phyloP scores from a whole-genome alignment of 2,329 filamentous ascomycete genomes.

The Penicillium janthinellum region DNA sequence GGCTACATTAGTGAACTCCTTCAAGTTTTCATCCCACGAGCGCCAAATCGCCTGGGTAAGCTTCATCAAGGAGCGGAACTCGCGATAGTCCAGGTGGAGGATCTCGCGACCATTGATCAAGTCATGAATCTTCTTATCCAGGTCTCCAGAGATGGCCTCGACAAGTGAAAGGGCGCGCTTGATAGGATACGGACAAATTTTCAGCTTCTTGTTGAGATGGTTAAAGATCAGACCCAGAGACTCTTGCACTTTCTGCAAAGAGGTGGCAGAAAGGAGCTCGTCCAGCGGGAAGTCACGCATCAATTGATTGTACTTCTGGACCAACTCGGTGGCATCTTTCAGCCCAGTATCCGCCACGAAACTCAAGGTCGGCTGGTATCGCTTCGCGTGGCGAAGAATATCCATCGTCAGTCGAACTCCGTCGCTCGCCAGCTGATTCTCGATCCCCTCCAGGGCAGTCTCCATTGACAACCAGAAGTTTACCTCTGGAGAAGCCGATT shows the following conservation, averaged over 20 bases:
- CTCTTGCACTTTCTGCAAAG: conserved; percentile 83
- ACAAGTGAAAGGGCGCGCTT: conserved; percentile 89
- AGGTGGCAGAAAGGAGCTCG: conserved; percentile 89
- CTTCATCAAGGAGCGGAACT: conserved; percentile 84
- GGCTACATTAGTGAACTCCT: conserved; percentile 97
- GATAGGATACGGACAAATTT: conserved; percentile 94
- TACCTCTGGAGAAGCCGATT: conserved; percentile 93
- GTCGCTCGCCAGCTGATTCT: conserved; percentile 82
- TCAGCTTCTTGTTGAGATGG: conserved; percentile 96
- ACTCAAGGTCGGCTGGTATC: conserved; percentile 95
- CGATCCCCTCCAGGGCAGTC: conserved; percentile 85
- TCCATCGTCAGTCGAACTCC: conserved; percentile 90
- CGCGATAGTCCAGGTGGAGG: conserved; percentile 87
- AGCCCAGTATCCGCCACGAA: conserved; percentile 94
- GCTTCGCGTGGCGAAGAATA: conserved; percentile 93
- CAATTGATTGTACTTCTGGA: conserved; percentile 97
- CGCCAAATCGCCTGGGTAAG: conserved; percentile 83
- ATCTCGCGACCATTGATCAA: conserved; percentile 83
- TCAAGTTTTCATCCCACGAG: conserved; percentile 93
- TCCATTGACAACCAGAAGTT: conserved; percentile 99
- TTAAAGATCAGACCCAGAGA: conserved; percentile 86
- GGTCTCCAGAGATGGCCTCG: conserved; percentile 90
- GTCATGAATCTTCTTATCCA: conserved; percentile 82
- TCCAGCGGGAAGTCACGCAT: conserved; percentile 98
- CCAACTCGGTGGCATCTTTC: conserved; percentile 92